Evolutionary conservation across 2,329 filamentous ascomycete genomes (phyloP), one percentile per base, ranked within the genome.

Genomic region (Phyllosticta capitalensis): DNA sequence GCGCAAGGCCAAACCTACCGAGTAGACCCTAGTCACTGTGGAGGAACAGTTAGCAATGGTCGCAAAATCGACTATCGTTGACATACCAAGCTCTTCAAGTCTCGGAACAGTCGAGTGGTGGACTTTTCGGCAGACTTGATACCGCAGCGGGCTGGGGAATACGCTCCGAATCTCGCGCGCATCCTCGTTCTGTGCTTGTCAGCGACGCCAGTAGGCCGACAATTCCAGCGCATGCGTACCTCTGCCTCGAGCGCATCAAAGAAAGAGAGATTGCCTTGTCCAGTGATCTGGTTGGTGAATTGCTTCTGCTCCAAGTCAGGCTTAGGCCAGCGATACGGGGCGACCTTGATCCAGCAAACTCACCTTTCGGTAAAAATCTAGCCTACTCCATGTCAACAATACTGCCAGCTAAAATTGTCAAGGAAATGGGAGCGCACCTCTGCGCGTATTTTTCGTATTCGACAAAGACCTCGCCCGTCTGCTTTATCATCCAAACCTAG

Each of bases 231-330:
- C 51, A 28, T 55, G 14, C 54, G 64, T 81, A 95, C 90, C 83
- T 96, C 91, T 76, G 90, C 95, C 73, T 89, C 85, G 28, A 92
- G 82, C 24, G 94, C 94, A 65, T 96, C 90, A 69, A 96, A 96
- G 74, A 95, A 99, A 3, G 85, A 92, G 65, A 96, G 79, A 57
- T 88, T 88, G 28, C 91, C 95, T 72, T 95, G 92, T 58, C 94
- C 94, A 12, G 91, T 96, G 65, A 97, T 95, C 71, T 95, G 89
- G 74, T 95, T 96, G 62, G 95, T 96, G 73, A 97, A 99, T 59
- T 88, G 85, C 69, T 86, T 89, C 86, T 92, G 66, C 51, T 54
- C 55, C 66, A 22, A 38, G 56, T 59, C 30, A 59, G 56, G 5
- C 22, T 45, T n/a, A 14, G 19, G 52, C 51, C 52, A 5, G 24